Evolutionary conservation across 2,329 filamentous ascomycete species (phyloP), one percentile per base, ranked within the genome.

Genomic region (Pyrenochaeta sp.): DNA sequence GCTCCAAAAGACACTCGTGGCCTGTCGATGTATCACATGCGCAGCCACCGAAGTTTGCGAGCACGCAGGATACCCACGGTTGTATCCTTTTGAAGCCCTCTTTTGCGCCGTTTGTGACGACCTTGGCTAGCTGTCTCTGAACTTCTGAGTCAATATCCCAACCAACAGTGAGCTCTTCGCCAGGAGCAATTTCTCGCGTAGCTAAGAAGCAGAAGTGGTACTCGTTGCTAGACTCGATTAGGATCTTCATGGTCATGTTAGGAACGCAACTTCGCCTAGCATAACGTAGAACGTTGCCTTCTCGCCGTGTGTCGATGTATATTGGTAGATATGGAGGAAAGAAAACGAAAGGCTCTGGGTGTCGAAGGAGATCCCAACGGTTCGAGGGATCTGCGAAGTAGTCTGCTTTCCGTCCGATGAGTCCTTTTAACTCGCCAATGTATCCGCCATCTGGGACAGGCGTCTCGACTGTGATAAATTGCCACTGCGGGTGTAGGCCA

Each of bases 171-270:
- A 94, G 72, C 88, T 91, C 91, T 83, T 92, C 52, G 81, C 86
- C 67, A 84, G 85, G 27, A 83, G 91, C 69, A 86, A 98, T 93
- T 37, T 89, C 84, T 52, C 90, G 86, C 67, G 91, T 91, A 68
- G 92, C 93, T 58, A 97, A 88, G 62, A 97, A 89, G 86, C 94
- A 97, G 76, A 98, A 97, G 73, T 95, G 92, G 72, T 94, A 96
- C 1, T 88, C 72, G 52, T 69, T 71, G 55, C 74, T 89, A 46
- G 88, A 89, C 1, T 91, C 91, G 47, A 97, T 86, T 65, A 93
- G 91, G 0, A 93, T 96, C 73, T 95, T 93, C 68, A 98, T 83
- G 32, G 86, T 85, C n/a, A 95, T 88, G 72, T 98, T 99, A 1
- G 95, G 92, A 60, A 87, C 88, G 80, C 95, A 99, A 70, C 95